Evolutionary conservation across 768 basidiomycete species (phyloP), one percentile per base, ranked within the genome.

Genomic region (Tulasnella sp.): DNA sequence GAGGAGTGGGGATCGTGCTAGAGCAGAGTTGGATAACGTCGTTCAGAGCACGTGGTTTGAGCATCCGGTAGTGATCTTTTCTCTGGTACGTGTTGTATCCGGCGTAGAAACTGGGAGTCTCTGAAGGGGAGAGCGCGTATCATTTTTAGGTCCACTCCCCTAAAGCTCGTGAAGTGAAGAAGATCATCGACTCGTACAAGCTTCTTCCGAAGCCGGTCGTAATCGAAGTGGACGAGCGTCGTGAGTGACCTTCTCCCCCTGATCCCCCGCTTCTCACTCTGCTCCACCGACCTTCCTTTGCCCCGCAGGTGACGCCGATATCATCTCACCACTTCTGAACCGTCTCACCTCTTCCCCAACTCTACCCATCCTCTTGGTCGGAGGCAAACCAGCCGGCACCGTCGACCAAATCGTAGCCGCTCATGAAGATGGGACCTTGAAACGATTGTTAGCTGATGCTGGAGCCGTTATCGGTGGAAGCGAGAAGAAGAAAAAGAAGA

Each of bases 41-140:
- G 86, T 90, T 8, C 83, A 85, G 0, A 89, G 92, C 38, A 88
- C 91, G 0, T 94, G 93, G 93, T 79, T 85, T 3, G 86, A 87
- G 45, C 89, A 91, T 79, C 93, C 93, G 0, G 89, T 94, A 45
- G 87, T 93, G 77, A 83, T 94, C 19, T 93, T 91, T 80, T 86
- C 90, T 54, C 91, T 92, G 86, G 93, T 89, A 37, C 22, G 8
- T 37, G 22, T 79, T 77, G 36, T 34, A 34, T 58, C 77, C 80
- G 77, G 29, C 12, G 29, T 34, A 19, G 38, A 45, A 31, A 29
- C n/a, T 79, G 64, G 42, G 31, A 39, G 71, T 73, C 36, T 6
- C 52, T n/a, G 71, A 37, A 12, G 58, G 29, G 11, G 58, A 15
- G n/a, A 29, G 19, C 9, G n/a, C 14, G 19, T 31, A 5, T 73